Percentiles rank a stretch among this genome's conserved stretches.
Conservation (phyloP, 2,329 filamentous ascomycete species). For the Chrysoporthe austroafricana region DNA sequence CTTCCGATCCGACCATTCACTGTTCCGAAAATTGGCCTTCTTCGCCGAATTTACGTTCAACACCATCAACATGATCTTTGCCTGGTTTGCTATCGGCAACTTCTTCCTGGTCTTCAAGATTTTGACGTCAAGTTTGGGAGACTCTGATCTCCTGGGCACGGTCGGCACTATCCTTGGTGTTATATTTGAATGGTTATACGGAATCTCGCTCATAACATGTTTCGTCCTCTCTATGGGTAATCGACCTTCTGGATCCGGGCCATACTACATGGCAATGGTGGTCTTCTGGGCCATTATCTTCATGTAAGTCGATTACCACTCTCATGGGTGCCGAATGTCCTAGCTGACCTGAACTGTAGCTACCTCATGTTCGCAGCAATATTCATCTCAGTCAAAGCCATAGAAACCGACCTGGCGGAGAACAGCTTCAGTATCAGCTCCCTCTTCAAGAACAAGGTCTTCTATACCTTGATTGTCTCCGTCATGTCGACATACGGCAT, state of each 20-base stretch:
- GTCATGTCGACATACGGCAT: slow-evolving; percentile 90
- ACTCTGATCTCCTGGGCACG: slow-evolving; percentile 69
- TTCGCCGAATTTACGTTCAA: slow-evolving; percentile 94
- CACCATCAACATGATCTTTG: slow-evolving; percentile 95
- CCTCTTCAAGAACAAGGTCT: slow-evolving; percentile 84
- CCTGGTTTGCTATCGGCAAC: slow-evolving; percentile 98
- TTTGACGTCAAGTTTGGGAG: slow-evolving; percentile 82
- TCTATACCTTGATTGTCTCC: slow-evolving; percentile 92
- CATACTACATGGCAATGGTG: slow-evolving; percentile 96
- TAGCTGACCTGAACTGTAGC: slow-evolving; percentile 45
- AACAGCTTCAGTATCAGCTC: slow-evolving; percentile 69
- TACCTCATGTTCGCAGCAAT: slow-evolving; percentile 95
- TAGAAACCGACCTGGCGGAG: slow-evolving; percentile 70
- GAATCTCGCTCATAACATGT: slow-evolving; percentile 87
- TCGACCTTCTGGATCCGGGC: slow-evolving; percentile 89
- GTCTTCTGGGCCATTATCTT: slow-evolving; percentile 97
- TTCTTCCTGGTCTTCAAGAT: slow-evolving; percentile 99
- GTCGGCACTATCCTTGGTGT: slow-evolving; percentile 82
- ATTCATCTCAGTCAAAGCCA: slow-evolving; percentile 88
- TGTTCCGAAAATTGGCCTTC: slow-evolving; percentile 86
- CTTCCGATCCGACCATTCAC: slow-evolving; percentile 88
- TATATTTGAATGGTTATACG: slow-evolving; percentile 95
- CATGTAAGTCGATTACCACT: slow-evolving; percentile 60
- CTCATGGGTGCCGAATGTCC: background rate
- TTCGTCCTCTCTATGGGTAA: slow-evolving; percentile 96